Evolutionary conservation across 2,329 filamentous ascomycete genomes (phyloP), one percentile per base, ranked within the genome.

Genomic region (Chrysoporthe puriensis): DNA sequence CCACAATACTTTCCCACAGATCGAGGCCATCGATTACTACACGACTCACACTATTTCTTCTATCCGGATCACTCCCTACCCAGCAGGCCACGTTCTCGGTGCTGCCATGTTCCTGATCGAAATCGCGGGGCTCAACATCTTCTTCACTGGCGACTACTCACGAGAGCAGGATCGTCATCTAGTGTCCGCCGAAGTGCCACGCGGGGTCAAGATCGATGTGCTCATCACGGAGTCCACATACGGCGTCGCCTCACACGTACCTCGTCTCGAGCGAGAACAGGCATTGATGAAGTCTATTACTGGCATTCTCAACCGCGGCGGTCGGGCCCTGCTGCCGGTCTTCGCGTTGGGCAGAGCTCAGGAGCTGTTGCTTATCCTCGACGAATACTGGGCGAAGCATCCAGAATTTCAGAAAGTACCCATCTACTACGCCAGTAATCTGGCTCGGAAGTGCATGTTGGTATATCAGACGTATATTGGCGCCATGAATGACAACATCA

Each of bases 401-500:
- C 82, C 88, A 0, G 94, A 97, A 73, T 93, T 90, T 72, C 94
- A 97, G 72, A 94, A 92, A 72, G 91, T 92, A 46, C 96, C 96
- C 5, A 98, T 99, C 70, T 99, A 98, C 82, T 99, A 98, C 78
- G 96, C 96, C 65, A 96, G 93, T 74, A 97, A 97, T 74, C 87
- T 98, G 54, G 96, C 96, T 0, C 86, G 95, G 70, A 96, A 97
- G 79, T 99, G 96, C 81, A 99, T 99, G 96, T 88, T 97, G 42
- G 94, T 98, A 3, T 99, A 99, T 77, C 96, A 98, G 78, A 99
- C 96, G 1, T 99, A 98, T 75, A 93, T 98, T 61, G 93, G 94
- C 61, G 94, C 94, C 66, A 99, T 99, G 96, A 99, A 99, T 77
- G 95, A 98, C 76, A 98, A 97, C 74, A 98, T 99, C 83, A 97